A percentile compares a stretch with the other conserved stretches of the same genome.
Evolutionary conservation across 1,284 basidiomycete genomes (phyloP).

Genomic region (Leccinum solheimii): DNA sequence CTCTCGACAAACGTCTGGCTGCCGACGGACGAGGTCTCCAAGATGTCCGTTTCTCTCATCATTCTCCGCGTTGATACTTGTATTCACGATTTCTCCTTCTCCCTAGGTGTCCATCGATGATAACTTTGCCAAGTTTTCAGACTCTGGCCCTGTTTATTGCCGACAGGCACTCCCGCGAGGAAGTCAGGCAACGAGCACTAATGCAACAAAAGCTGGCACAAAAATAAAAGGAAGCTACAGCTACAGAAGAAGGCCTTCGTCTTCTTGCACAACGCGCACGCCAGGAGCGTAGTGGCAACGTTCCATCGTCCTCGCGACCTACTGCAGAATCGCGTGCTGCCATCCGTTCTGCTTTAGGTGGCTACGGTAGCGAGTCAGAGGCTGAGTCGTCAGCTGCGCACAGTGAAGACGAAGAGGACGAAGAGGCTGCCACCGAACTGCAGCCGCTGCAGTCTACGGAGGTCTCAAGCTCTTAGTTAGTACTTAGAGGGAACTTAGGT

Average conservation of each 20-base stretch:
- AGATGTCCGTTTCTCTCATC: slow-evolving; percentile 67
- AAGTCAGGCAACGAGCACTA: slow-evolving; percentile 92
- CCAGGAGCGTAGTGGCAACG: slow-evolving; percentile 87
- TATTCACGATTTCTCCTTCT: slow-evolving; percentile 11
- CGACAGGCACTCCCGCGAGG: slow-evolving; percentile 97
- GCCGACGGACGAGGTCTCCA: slow-evolving; percentile 97
- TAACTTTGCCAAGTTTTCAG: slow-evolving; percentile 98
- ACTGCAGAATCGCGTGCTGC: slow-evolving; percentile 60
- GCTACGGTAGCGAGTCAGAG: slow-evolving; percentile 78
- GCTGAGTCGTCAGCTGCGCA: slow-evolving; percentile 49
- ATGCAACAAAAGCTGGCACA: slow-evolving; percentile 99
- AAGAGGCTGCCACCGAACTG: slow-evolving; percentile 64
- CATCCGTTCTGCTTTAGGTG: slow-evolving; percentile 63
- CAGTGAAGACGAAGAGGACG: slow-evolving; percentile 63
- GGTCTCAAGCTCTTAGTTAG: too few relatives aligned
- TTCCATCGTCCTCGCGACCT: slow-evolving; percentile 53
- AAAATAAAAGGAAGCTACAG: slow-evolving; percentile 83
- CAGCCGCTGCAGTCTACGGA: too few relatives aligned
- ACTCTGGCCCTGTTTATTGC: slow-evolving; percentile 86
- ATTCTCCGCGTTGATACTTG: neutral
- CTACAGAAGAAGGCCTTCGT: slow-evolving; percentile 86
- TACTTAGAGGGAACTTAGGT: neutral
- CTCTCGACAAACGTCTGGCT: slow-evolving; percentile 96
- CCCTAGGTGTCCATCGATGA: slow-evolving; percentile 93
- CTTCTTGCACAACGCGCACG: slow-evolving; percentile 92